Percentiles rank a stretch among this genome's conserved stretches.
phyloP scores from a whole-genome alignment of 2,329 filamentous ascomycete genomes.

The Calonectria henricotiae region DNA sequence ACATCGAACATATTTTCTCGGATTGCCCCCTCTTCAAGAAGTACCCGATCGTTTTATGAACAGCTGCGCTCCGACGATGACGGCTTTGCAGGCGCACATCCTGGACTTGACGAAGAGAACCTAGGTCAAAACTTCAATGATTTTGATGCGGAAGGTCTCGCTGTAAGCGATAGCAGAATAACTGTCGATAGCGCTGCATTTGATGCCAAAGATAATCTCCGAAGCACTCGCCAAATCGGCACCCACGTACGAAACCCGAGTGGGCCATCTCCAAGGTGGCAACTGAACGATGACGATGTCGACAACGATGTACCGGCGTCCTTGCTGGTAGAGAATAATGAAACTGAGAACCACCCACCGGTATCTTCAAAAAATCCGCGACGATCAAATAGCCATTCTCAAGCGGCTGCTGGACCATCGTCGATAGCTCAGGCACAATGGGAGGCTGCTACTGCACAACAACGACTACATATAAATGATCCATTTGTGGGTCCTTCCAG shows the following conservation, averaged over 20 bases:
- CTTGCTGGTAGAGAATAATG: constrained; percentile 72
- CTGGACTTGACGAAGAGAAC: constrained; percentile 70
- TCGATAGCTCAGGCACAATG: constrained; percentile 68
- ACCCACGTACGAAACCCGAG: constrained; percentile 41
- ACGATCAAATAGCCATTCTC: constrained; percentile 38
- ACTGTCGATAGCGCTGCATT: constrained; percentile 60
- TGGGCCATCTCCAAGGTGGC: constrained; percentile 48
- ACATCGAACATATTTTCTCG: constrained; percentile 67
- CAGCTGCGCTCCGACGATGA: constrained; percentile 62
- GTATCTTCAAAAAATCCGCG: constrained; percentile 43
- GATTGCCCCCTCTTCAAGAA: constrained; percentile 54
- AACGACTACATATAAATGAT: constrained; percentile 65
- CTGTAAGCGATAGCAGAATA: constrained; percentile 64
- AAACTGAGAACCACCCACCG: constrained; percentile 45
- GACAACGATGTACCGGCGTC: constrained; percentile 78
- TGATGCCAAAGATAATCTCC: constrained; percentile 43
- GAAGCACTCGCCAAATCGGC: constrained; percentile 29
- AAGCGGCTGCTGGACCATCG: constrained; percentile 58
- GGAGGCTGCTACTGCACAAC: constrained; percentile 70
- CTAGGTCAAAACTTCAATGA: constrained; percentile 68
- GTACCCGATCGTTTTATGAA: constrained; percentile 67
- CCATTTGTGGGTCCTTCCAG: constrained; percentile 39
- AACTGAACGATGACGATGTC: constrained; percentile 63
- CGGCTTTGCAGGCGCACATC: constrained; percentile 61
- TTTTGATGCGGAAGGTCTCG: constrained; percentile 66